phyloP scores from a whole-genome alignment of 2,329 filamentous ascomycete genomes.

The Diplodia scrobiculata region DNA sequence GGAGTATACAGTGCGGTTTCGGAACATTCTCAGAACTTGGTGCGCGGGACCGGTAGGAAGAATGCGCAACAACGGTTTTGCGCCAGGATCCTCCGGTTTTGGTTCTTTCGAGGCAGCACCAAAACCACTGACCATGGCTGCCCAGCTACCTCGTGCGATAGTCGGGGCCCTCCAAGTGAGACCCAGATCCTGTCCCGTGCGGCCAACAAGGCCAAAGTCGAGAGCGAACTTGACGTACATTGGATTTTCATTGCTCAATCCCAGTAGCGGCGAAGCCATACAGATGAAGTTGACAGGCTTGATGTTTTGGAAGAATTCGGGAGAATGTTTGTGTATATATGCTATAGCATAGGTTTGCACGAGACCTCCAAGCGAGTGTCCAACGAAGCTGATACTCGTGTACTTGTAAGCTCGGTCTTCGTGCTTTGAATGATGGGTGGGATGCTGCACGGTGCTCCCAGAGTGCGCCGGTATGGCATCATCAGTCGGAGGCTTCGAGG shows the following conservation, averaged over 20 bases:
- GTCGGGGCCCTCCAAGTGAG: slow-evolving; percentile 91
- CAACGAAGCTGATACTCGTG: slow-evolving; percentile 93
- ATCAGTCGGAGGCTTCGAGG: slow-evolving; percentile 46
- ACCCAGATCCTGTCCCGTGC: slow-evolving; percentile 91
- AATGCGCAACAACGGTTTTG: slow-evolving; percentile 86
- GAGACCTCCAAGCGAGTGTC: slow-evolving; percentile 85
- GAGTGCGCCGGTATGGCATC: slow-evolving; percentile 59
- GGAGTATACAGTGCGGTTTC: slow-evolving; percentile 89
- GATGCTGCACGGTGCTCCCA: slow-evolving; percentile 62
- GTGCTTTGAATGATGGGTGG: slow-evolving; percentile 46
- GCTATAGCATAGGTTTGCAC: slow-evolving; percentile 93
- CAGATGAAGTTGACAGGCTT: slow-evolving; percentile 87
- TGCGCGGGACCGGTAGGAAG: slow-evolving; percentile 90
- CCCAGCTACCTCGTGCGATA: slow-evolving; percentile 82
- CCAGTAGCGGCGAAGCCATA: slow-evolving; percentile 83
- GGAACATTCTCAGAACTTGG: slow-evolving; percentile 80
- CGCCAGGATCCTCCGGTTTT: slow-evolving; percentile 68
- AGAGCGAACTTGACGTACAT: slow-evolving; percentile 96
- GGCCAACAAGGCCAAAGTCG: slow-evolving; percentile 93
- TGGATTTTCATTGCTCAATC: slow-evolving; percentile 94
- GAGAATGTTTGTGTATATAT: slow-evolving; percentile 95
- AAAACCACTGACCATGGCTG: slow-evolving; percentile 79
- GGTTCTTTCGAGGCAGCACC: slow-evolving; percentile 60
- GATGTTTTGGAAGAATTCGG: slow-evolving; percentile 83
- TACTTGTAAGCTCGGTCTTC: slow-evolving; percentile 71